Evolutionary conservation across 495 filamentous ascomycete species (phyloP).

Genomic region (Aspergillus heteromorphus): DNA sequence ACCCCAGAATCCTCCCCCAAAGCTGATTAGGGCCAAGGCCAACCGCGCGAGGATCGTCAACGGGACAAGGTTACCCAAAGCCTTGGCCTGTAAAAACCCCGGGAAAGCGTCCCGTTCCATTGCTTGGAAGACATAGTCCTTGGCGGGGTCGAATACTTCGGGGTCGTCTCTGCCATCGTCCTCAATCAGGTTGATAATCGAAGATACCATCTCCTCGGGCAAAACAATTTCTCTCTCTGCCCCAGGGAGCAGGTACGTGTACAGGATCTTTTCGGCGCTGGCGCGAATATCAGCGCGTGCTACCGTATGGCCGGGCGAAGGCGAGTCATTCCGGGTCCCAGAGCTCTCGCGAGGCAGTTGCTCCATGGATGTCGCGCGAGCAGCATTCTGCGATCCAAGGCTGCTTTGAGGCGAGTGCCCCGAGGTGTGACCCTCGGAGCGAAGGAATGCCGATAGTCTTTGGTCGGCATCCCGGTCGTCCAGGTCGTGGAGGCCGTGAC

Average conservation of each 20-base stretch:
- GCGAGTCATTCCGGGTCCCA: constrained; percentile 51
- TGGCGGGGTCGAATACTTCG: constrained; percentile 92
- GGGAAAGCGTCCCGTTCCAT: constrained; percentile 99
- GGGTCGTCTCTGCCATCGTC: constrained; percentile 88
- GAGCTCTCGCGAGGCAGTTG: constrained; percentile 62
- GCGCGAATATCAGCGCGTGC: constrained; percentile 80
- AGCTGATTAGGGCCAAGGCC: constrained; percentile 75
- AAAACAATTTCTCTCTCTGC: constrained; percentile 93
- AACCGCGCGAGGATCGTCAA: constrained; percentile 77
- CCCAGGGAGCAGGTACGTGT: constrained; percentile 87
- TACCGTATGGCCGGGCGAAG: constrained; percentile 80
- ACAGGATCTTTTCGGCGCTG: constrained; percentile 95
- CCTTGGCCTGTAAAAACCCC: constrained; percentile 90
- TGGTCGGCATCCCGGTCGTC: constrained; percentile 69
- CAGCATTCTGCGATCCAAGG: constrained; percentile 45
- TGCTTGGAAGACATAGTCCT: constrained; percentile 98
- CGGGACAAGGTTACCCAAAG: constrained; percentile 89
- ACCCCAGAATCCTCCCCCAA: constrained; percentile 92
- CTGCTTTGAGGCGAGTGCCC: constrained; percentile 68
- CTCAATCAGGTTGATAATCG: constrained; percentile 79
- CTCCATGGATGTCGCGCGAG: constrained; percentile 39
- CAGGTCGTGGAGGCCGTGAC: constrained; percentile 31
- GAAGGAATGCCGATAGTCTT: constrained; percentile 81
- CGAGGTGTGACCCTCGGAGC: constrained; percentile 57
- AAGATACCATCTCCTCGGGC: constrained; percentile 74